These are phyloP conservation scores for Pestalotiopsis sp. DNA, from an alignment of 2,329 filamentous ascomycete species.

Conservation along the genomic window DNA sequence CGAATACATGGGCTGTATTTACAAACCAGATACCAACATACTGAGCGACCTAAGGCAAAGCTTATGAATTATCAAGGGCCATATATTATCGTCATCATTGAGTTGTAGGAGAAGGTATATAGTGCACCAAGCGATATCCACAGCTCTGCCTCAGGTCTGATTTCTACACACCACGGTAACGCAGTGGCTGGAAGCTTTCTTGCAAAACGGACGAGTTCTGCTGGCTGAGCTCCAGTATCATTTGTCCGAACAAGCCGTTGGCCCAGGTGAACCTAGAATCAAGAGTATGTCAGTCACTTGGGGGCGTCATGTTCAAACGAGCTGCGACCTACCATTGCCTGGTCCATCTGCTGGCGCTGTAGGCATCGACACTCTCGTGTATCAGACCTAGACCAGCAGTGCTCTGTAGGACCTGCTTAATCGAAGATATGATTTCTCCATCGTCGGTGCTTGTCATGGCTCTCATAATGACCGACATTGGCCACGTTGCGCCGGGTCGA, in stretches of 20 bases:
- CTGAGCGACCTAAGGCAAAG: too few species aligned
- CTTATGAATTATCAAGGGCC: neutral
- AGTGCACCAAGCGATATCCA: too few species aligned
- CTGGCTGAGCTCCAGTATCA: constrained; percentile 55
- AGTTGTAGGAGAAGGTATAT: too few species aligned
- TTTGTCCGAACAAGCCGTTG: constrained; percentile 37
- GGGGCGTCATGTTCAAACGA: neutral
- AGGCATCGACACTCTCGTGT: constrained; percentile 44
- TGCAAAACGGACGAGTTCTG: constrained; percentile 69
- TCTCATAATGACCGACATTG: constrained; percentile 81
- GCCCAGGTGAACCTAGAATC: constrained; percentile 58
- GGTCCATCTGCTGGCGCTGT: constrained; percentile 38
- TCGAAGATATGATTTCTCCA: constrained; percentile 35
- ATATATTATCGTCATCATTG: neutral
- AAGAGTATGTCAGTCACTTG: neutral
- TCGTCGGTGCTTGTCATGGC: constrained; percentile 63
- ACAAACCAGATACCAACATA: too few species aligned
- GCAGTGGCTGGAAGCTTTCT: constrained; percentile 47
- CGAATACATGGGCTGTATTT: too few species aligned
- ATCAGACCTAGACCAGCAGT: constrained; percentile 39
- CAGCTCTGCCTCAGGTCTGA: neutral
- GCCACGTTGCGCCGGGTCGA: constrained; percentile 76
- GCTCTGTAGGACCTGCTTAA: constrained; percentile 32
- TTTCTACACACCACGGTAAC: neutral
- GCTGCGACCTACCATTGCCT: constrained; percentile 38